Conservation (phyloP, 345 rosid species). For the Eucalyptus caleyi region DNA sequence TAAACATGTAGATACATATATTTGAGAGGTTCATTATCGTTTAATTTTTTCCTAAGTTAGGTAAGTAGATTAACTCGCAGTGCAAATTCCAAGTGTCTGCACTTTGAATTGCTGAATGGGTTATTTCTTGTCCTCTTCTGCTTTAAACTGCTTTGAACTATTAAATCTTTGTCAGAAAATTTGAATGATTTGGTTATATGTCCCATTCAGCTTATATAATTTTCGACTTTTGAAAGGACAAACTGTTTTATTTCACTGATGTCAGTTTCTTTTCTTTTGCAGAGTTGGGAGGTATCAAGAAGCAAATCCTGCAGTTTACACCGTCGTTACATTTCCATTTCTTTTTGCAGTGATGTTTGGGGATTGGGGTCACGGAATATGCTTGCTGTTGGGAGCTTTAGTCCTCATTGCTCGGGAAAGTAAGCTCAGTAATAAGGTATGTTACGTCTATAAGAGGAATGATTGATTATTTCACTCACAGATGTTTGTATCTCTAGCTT, state of each 20-base stretch:
- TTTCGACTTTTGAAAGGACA: not conserved
- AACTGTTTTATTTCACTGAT: not conserved
- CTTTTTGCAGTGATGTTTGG: slow-evolving; percentile 99
- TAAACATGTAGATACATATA: not conserved
- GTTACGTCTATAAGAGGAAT: not conserved
- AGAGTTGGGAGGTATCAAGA: slow-evolving; percentile 97
- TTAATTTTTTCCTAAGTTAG: not conserved
- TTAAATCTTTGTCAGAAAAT: not conserved
- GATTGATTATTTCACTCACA: not conserved
- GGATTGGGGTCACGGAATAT: slow-evolving; percentile 99
- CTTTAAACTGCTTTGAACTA: not conserved
- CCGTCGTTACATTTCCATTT: slow-evolving; percentile 86
- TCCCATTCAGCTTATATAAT: not conserved
- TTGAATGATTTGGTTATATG: not conserved
- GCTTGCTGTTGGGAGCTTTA: slow-evolving; percentile 87
- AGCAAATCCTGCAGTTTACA: slow-evolving; percentile 93
- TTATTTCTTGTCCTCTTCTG: not conserved
- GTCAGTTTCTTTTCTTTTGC: slow-evolving; percentile 16
- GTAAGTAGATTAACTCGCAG: not conserved
- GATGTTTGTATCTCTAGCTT: not conserved
- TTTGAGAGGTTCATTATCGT: not conserved
- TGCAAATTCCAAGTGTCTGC: not conserved
- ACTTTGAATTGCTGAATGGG: not conserved
- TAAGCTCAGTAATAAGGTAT: slow-evolving; percentile 67
- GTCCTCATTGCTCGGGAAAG: slow-evolving; percentile 82